A percentile compares a stretch with the other conserved stretches of the same genome.
phyloP scores from a whole-genome alignment of 768 basidiomycete species.

The Ramaria sp. region DNA sequence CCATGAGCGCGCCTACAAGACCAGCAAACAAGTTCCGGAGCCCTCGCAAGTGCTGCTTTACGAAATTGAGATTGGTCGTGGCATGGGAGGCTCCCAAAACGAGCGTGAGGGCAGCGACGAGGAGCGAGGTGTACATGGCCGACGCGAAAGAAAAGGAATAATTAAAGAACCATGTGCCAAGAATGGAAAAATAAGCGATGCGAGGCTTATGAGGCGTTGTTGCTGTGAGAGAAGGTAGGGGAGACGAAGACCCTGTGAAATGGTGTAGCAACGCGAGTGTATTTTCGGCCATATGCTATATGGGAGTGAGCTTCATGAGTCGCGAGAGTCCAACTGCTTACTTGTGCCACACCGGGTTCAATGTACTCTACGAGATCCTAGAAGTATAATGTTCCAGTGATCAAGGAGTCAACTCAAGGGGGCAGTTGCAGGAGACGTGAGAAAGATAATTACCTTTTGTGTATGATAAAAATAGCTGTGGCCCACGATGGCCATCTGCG shows the following conservation, averaged over 20 bases:
- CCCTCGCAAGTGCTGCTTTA: conserved; percentile 32
- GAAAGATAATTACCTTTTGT: conserved; percentile 48
- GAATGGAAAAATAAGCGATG: conserved; percentile 69
- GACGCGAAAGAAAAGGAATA: conserved; percentile 70
- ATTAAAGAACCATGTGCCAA: conserved; percentile 51
- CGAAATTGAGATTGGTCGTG: conserved; percentile 26
- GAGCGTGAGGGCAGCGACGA: conserved; percentile 35
- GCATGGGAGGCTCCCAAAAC: conserved; percentile 26
- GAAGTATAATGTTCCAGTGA: background rate
- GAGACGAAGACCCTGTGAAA: conserved; percentile 59
- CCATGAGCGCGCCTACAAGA: conserved; percentile 44
- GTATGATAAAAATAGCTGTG: conserved; percentile 94
- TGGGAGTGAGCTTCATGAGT: background rate
- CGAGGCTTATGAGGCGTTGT: background rate
- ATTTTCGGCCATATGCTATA: conserved; percentile 84
- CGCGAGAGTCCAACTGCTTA: conserved; percentile 10
- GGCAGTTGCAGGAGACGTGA: background rate
- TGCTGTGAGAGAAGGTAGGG: conserved; percentile 26
- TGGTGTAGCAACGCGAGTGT: conserved; percentile 66
- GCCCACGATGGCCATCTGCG: conserved; percentile 80
- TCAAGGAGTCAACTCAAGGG: background rate
- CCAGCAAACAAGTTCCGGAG: conserved; percentile 39
- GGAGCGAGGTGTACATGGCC: conserved; percentile 45
- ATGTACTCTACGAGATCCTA: conserved; percentile 77
- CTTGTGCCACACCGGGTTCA: conserved; percentile 64